These are phyloP conservation scores for Xylariaceae sp. DNA, from an alignment of 2,329 filamentous ascomycete genomes.

Conservation along the genomic window DNA sequence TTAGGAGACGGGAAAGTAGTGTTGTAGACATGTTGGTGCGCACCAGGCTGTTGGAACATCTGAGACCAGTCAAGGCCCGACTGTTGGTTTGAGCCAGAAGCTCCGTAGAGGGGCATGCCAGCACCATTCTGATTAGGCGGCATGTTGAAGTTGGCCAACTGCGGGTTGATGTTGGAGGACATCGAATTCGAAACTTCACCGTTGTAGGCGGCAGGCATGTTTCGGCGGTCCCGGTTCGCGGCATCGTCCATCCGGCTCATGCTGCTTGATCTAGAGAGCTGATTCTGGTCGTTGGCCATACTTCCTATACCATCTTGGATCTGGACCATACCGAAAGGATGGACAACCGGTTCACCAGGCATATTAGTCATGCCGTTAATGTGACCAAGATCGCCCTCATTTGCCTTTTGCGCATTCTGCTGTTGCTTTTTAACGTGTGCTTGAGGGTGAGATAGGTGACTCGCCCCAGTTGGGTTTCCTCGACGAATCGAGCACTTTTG, in stretches of 20 bases:
- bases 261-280: conserved; percentile 57
- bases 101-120: conserved; percentile 58
- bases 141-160: conserved; percentile 61
- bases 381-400: conserved; percentile 53
- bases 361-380: conserved; percentile 58
- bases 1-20: conserved; percentile 56
- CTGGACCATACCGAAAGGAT: conserved; percentile 53
- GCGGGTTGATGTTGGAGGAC: conserved; percentile 56
- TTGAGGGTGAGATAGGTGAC: conserved; percentile 88
- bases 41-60: conserved; percentile 67
- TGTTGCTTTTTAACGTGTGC: conserved; percentile 78
- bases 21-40: conserved; percentile 56
- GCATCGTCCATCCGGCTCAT: conserved; percentile 54
- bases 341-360: conserved; percentile 51
- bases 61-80: conserved; percentile 68
- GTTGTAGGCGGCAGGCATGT: conserved; percentile 51
- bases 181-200: conserved; percentile 56
- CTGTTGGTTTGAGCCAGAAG: conserved; percentile 56
- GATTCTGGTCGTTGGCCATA: conserved; percentile 55
- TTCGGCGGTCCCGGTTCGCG: conserved; percentile 52
- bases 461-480: conserved; percentile 91
- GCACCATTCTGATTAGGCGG: conserved; percentile 54
- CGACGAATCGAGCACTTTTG: conserved; percentile 97
- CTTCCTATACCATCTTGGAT: conserved; percentile 55
- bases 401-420: conserved; percentile 51